These are phyloP conservation scores for Blastomyces emzantsi DNA, from an alignment of 2,329 filamentous ascomycete genomes.

Conservation along the genomic window DNA sequence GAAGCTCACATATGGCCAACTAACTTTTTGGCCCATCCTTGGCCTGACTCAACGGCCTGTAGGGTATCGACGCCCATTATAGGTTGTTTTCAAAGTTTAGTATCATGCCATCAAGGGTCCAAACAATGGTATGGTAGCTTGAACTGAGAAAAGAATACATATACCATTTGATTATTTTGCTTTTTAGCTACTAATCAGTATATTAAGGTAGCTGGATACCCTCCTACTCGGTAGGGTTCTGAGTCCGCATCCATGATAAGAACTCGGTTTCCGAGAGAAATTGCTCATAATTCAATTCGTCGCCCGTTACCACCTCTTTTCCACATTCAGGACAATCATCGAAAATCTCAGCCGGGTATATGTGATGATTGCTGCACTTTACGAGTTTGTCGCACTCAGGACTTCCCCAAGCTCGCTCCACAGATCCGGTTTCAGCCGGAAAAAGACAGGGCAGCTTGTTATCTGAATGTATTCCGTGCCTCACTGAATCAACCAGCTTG, in stretches of 20 bases:
- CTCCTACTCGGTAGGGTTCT: not conserved
- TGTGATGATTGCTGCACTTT: conserved; percentile 14
- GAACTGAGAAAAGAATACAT: not conserved
- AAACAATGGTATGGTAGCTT: not conserved
- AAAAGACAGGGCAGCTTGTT: not conserved
- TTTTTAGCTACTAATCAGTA: not conserved
- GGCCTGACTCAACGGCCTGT: too few relatives aligned
- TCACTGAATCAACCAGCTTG: conserved; percentile 6
- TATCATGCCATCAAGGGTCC: not conserved
- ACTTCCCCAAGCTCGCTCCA: conserved; percentile 16
- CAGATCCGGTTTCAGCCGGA: conserved; percentile 11
- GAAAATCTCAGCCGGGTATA: conserved; percentile 17
- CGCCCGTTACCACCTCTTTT: conserved; percentile 7
- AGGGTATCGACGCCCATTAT: too few relatives aligned
- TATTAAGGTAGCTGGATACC: not conserved
- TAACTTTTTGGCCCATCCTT: not conserved
- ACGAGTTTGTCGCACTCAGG: conserved; percentile 11
- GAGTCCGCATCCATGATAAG: conserved; percentile 12
- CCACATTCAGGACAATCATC: conserved; percentile 18
- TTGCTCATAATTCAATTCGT: conserved; percentile 8
- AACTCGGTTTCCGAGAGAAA: conserved; percentile 10
- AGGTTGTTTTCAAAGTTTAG: not conserved
- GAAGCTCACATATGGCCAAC: not conserved
- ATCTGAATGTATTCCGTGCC: not conserved
- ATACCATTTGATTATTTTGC: not conserved